Evolutionary conservation across 768 basidiomycete genomes (phyloP).

Genomic region (Xerocomellus chrysenteron): DNA sequence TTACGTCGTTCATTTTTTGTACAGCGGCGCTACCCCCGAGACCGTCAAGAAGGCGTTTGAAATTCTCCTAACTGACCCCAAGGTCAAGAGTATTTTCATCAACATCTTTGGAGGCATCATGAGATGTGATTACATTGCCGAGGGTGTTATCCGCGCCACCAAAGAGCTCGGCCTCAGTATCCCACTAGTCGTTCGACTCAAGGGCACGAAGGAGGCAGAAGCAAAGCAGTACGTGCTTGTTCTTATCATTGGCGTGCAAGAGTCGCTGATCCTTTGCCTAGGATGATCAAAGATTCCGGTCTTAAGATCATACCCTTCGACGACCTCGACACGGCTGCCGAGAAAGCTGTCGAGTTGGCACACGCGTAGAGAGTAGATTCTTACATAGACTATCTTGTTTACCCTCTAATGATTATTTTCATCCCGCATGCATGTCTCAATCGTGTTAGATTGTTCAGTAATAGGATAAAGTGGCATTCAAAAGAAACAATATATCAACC

Average conservation of each 20-base stretch:
- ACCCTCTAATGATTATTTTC: conserved; percentile 14
- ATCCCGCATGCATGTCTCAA: not conserved
- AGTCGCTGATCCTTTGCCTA: conserved; percentile 32
- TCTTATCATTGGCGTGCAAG: not conserved
- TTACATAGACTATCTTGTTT: conserved; percentile 19
- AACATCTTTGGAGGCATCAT: conserved; percentile 99
- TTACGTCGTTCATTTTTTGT: conserved; percentile 1
- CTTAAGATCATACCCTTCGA: conserved; percentile 94
- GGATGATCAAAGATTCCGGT: conserved; percentile 92
- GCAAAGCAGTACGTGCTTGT: conserved; percentile 77
- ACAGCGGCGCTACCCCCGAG: conserved; percentile 94
- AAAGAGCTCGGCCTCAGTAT: conserved; percentile 84
- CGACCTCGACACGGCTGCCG: conserved; percentile 87
- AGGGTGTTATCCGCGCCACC: conserved; percentile 97
- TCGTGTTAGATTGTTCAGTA: not conserved
- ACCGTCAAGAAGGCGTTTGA: conserved; percentile 99
- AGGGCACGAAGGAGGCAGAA: conserved; percentile 95
- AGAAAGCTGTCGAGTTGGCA: conserved; percentile 73
- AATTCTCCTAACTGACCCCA: conserved; percentile 84
- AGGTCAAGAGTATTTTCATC: conserved; percentile 98
- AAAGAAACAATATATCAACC: conserved; percentile 33
- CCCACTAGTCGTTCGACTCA: conserved; percentile 90
- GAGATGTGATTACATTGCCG: conserved; percentile 98
- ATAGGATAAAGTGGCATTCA: conserved; percentile 25
- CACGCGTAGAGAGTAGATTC: conserved; percentile 37